phyloP scores from a whole-genome alignment of 768 basidiomycete species.

The Galerina sulciceps region DNA sequence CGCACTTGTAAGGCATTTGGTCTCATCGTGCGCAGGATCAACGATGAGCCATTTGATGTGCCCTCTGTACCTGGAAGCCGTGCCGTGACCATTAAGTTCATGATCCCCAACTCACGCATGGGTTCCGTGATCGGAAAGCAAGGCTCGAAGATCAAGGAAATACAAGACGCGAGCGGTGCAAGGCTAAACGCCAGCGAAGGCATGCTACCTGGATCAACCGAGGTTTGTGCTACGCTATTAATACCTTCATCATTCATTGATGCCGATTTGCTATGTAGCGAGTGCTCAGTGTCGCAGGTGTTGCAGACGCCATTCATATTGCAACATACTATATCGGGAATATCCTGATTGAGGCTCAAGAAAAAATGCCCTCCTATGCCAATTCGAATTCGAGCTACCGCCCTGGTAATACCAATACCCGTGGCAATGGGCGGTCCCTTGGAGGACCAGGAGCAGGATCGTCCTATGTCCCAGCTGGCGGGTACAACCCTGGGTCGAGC shows the following conservation, averaged over 20 bases:
- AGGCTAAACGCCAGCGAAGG: slow-evolving; percentile 96
- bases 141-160: slow-evolving; percentile 98
- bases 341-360: slow-evolving; percentile 92
- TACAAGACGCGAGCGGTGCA: slow-evolving; percentile 97
- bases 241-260: slow-evolving; percentile 12
- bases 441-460: slow-evolving; percentile 42
- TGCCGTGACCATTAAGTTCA: slow-evolving; percentile 99
- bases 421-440: slow-evolving; percentile 36
- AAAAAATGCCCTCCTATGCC: slow-evolving; percentile 67
- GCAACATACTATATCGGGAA: slow-evolving; percentile 99
- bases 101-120: slow-evolving; percentile 99
- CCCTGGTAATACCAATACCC: slow-evolving; percentile 61
- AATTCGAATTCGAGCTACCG: slow-evolving; percentile 68
- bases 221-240: slow-evolving; percentile 57
- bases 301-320: slow-evolving; percentile 98
- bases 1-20: slow-evolving; percentile 81
- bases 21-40: slow-evolving; percentile 97
- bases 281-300: slow-evolving; percentile 95
- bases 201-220: slow-evolving; percentile 99
- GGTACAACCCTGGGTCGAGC: slow-evolving; percentile 47
- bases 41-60: slow-evolving; percentile 98
- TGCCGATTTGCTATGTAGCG: slow-evolving; percentile 56
- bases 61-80: slow-evolving; percentile 97
- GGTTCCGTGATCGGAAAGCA: slow-evolving; percentile 98
- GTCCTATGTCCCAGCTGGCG: slow-evolving; percentile 60